phyloP scores from a whole-genome alignment of 192 early-diverging fungal species.

The Mortierella alpina region DNA sequence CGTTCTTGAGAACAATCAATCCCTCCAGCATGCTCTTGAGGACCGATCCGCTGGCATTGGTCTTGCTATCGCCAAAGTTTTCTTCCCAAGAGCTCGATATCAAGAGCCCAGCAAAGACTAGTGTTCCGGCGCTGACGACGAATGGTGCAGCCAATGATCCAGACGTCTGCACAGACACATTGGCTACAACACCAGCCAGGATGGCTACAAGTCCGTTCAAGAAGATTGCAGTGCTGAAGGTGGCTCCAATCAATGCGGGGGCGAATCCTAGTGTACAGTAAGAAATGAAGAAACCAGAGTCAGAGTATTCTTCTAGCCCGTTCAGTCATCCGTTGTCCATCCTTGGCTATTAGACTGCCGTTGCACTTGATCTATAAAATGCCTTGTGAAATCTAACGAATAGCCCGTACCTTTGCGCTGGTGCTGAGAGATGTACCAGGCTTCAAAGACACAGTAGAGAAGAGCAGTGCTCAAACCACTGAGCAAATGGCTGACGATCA shows the following conservation, averaged over 20 bases:
- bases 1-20: slow-evolving; percentile 48
- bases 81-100: slow-evolving; percentile 75
- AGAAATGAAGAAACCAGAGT: neutral
- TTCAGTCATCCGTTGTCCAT: too few species aligned
- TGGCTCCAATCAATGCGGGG: slow-evolving; percentile 63
- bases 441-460: slow-evolving; percentile 69
- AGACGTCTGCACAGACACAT: slow-evolving; percentile 64
- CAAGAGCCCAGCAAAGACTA: slow-evolving; percentile 59
- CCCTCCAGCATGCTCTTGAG: slow-evolving; percentile 50
- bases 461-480: slow-evolving; percentile 63
- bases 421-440: slow-evolving; percentile 71
- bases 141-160: slow-evolving; percentile 72
- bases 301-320: too few species aligned
- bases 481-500: slow-evolving; percentile 60
- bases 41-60: slow-evolving; percentile 33
- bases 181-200: slow-evolving; percentile 70
- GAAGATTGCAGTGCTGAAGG: slow-evolving; percentile 74
- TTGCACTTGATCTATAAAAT: too few species aligned
- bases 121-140: slow-evolving; percentile 62
- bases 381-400: too few species aligned
- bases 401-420: slow-evolving; percentile 48
- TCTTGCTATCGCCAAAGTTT: slow-evolving; percentile 73
- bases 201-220: slow-evolving; percentile 81
- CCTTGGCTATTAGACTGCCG: too few species aligned
- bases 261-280: slow-evolving; percentile 60